These are phyloP conservation scores for Aspergillus sp. DNA, from an alignment of 2,329 filamentous ascomycete species.

Conservation along the genomic window DNA sequence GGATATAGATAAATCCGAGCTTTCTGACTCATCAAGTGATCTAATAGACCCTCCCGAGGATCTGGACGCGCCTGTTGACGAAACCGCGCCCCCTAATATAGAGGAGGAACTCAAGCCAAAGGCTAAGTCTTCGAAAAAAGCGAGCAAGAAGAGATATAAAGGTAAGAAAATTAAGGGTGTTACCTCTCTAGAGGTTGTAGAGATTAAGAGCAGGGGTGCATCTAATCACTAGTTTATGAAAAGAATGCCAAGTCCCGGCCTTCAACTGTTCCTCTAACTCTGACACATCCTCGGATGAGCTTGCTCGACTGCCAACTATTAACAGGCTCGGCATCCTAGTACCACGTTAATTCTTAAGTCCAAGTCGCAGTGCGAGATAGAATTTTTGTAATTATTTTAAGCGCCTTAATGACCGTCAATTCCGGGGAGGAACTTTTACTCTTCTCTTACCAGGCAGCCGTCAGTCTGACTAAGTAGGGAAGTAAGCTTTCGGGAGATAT, in stretches of 20 bases:
- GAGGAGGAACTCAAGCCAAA: not conserved
- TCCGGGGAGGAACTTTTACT: too few species aligned
- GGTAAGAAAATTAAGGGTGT: not conserved
- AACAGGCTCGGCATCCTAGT: too few species aligned
- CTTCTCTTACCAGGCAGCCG: too few species aligned
- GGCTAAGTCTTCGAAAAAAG: not conserved
- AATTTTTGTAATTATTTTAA: not conserved
- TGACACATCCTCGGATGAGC: too few species aligned
- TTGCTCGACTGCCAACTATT: too few species aligned
- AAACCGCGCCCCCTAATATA: not conserved
- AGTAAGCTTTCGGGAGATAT: too few species aligned
- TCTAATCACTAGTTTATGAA: too few species aligned
- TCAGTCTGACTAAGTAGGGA: too few species aligned
- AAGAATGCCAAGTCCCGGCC: too few species aligned
- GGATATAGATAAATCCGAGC: too few species aligned
- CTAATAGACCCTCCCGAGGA: not conserved
- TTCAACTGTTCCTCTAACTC: too few species aligned
- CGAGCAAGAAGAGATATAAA: not conserved
- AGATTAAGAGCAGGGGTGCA: too few species aligned
- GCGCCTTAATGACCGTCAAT: not conserved
- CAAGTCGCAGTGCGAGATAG: not conserved
- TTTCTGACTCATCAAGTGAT: not conserved
- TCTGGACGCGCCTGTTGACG: not conserved
- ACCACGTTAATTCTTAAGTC: not conserved
- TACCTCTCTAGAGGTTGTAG: not conserved